Base-by-base conservation (phyloP, 495 filamentous ascomycete genomes). In the Penicillium ochrochloron region DNA sequence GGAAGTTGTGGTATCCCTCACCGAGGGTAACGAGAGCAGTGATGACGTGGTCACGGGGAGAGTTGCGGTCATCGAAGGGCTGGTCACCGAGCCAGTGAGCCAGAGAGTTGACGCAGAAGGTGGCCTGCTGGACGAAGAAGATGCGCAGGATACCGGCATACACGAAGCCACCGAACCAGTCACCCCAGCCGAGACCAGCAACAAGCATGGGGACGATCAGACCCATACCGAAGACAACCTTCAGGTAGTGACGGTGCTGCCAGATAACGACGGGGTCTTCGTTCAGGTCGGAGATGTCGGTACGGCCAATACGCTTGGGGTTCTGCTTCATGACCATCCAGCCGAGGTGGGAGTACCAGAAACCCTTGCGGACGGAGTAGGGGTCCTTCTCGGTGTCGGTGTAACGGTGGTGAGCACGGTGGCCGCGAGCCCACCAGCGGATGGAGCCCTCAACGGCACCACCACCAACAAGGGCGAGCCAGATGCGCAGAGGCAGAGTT, bases 331-430 rank as follows among this genome's bases (percentile, higher is more conserved):
- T 89, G 68, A 96, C 81, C 92, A 96, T 96, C 88, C 88, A 89
- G 74, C 95, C 95, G 53, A 99, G 82, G 82, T 99, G 95, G 57
- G 92, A 96, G 86, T 99, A 99, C 70, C 96, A 79, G 29, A 97
- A 86, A 65, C 95, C 95, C 88, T 99, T 99, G 80, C 95, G 92
- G 66, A 99, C 96, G 57, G 92, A 96, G 85, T 98, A 99, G 27
- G 96, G 96, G 73, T 99, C 96, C 83, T 99, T 98, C 58, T 97
- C 91, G 71, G 96, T 99, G 71, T 98, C 96, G 84, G 96, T 99
- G 76, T 97, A 98, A 68, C 96, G 90, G 84, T 99, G 96, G 80
- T 99, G 96, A 70, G 96, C 92, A 63, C 96, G 91, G 84, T 99
- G 96, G 75, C 92, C 93, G 66, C 92, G 89, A 64, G 92, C 89